Evolutionary conservation across 495 filamentous ascomycete genomes (phyloP), one percentile per base, ranked within the genome.

Genomic region (Xylaria flabelliformis): DNA sequence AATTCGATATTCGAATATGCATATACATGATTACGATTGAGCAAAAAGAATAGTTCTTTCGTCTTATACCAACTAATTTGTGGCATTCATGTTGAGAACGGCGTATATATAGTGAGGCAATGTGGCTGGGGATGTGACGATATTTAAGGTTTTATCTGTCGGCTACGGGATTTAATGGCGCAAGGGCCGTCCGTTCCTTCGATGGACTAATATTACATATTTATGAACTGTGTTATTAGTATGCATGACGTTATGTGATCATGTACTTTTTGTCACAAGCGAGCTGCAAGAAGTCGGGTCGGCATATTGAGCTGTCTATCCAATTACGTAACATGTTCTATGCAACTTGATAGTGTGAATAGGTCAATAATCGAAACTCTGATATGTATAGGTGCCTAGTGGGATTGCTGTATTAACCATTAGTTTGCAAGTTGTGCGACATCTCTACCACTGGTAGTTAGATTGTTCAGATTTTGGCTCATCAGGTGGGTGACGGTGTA

Each of bases 131-230:
- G 34, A 15, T 61, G 21, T 63, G 34, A 44, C 9, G 21, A 29
- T 63, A 41, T 41, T 42, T 39, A 24, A 26, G n/a, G 34, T 63
- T 63, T 41, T 24, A 44, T 63, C 21, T 63, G 26, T 17, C 39
- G 10, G 61, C 36, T 13, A 63, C 39, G 15, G 61, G 61, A 44
- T 63, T 63, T 63, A 63, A 63, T 63, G 61, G 36, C 61, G 21
- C 24, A 32, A 39, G 1, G 58, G 58, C 58, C 34, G n/a, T 39
- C 58, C n/a, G 58, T 61, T 56, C 53, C 51, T 55, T 55, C 13
- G 26, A 56, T 56, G 24, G 29, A 56, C 32, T 56, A 56, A 56
- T 56, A 56, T 29, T 13, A 56, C 12, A 56, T 56, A 32, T 51
- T 8, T 29, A 32, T 32, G 4, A 55, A 2, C 19, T 15, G 21